Evolutionary conservation across 345 rosid genomes (phyloP).

Genomic region (Acer campestre): DNA sequence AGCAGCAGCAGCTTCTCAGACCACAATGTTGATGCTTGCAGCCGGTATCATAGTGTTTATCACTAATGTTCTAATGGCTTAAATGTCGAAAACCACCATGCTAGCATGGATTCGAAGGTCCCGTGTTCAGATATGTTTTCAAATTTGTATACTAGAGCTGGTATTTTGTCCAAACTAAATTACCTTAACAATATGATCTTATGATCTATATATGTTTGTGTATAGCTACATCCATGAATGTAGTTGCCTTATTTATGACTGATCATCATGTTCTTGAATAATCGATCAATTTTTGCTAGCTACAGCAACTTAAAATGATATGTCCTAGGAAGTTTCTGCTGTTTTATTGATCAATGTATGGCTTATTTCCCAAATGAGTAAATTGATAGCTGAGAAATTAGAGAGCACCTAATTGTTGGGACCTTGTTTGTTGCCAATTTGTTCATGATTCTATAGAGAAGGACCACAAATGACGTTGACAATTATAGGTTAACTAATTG

Average conservation of each 20-base stretch:
- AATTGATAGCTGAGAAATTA: no score
- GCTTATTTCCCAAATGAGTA: no score
- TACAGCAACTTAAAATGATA: no score
- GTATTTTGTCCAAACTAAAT: not conserved
- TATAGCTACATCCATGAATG: not conserved
- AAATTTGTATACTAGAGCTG: not conserved
- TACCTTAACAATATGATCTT: not conserved
- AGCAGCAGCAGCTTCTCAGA: not conserved
- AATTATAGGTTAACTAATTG: no score
- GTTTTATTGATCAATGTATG: no score
- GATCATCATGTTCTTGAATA: not conserved
- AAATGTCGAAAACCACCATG: not conserved
- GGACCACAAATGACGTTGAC: no score
- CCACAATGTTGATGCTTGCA: conserved; percentile 26
- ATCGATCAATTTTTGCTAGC: not conserved
- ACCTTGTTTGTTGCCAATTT: no score
- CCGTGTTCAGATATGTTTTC: not conserved
- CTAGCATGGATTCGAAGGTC: not conserved
- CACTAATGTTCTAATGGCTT: conserved; percentile 21
- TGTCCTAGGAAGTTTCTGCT: no score
- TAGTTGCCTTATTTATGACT: not conserved
- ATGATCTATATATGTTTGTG: not conserved
- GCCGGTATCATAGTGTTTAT: conserved; percentile 25
- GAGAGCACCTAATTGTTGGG: no score
- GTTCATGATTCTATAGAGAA: no score